Evolutionary conservation across 768 basidiomycete species (phyloP), one percentile per base, ranked within the genome.

Genomic region (Amanita brunnescens): DNA sequence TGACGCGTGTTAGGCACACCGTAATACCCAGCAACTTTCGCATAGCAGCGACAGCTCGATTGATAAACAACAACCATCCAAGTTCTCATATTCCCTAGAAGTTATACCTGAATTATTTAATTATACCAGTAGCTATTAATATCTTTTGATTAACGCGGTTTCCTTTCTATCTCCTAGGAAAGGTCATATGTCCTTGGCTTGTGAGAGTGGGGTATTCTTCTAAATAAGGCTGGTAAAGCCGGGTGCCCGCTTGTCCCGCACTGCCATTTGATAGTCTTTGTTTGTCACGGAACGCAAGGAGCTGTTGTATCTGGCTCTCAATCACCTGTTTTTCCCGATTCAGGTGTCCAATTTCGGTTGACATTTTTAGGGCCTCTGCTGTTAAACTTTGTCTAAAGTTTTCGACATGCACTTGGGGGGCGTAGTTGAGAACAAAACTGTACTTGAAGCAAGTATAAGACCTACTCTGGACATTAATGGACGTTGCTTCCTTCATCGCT

Each of bases 401-500:
- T 57, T 91, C 87, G 43, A 94, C 83, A 57, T 93, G 91, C 20
- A 78, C 90, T 91, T n/a, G n/a, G n/a, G 58, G 3, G 51, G 26
- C 12, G 58, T 32, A 35, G 42, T 26, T 29, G 39, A 26, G 3
- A 6, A 32, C 26, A 16, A 16, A 5, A n/a, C n/a, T 23, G 7
- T 4, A n/a, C 24, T n/a, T 4, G 3, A 29, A 44, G 43, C 29
- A 26, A 37, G 12, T 44, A 29, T 26, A 24, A 26, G 13, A 53
- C 70, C 61, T 65, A 86, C 88, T 70, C 63, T 88, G 83, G 2
- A 94, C 81, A 56, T 93, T 92, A 58, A 94, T 87, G 1, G 81
- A 80, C 0, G 91, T 94, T 1, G 90, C 91, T 58, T 91, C 87
- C 62, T 88, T 88, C 91, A 93, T 94, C n/a, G 91, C 90, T 59